Base-by-base conservation (phyloP, 306 rosid species). In the Lathyrus sativus region DNA sequence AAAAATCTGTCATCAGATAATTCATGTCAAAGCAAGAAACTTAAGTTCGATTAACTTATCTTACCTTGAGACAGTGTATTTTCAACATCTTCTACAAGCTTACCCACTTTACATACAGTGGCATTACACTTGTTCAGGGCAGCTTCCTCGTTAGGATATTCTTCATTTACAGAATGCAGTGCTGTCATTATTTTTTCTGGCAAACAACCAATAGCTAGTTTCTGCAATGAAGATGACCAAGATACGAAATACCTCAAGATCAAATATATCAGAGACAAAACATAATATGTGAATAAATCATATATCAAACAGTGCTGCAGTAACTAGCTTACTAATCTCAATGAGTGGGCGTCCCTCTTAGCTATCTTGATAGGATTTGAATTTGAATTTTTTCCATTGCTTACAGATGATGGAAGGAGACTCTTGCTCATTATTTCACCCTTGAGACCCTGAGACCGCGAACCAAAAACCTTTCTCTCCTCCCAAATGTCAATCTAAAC, bases 381-480 rank as follows among this genome's bases (percentile, higher is more conserved):
- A 35, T 35, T 33, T 33, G 37, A 33, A 33, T 79, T 85, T 85
- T 80, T 89, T 49, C 87, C 98, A 73, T 85, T 88, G 85, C 85
- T 83, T 67, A 83, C 77, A 55, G 91, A 74, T 22, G 78, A 60
- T 75, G 87, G 83, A 68, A 62, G 80, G 60, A 68, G 86, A 78
- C 37, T 83, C 80, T 86, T 89, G 70, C 85, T 86, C 85, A 75
- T 80, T 82, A 89, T 73, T 75, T 86, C 95, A 81, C 85, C 98
- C 84, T 88, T 89, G 62, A 88, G 95, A 79, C 86, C 89, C 76
- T 86, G 95, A 67, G 91, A 90, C 54, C 96, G 87, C 10, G 98
- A 89, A 74, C 98, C 98, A 83, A 92, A 89, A 83, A 92, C 96
- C 82, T 92, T 91, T 71, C 98, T 82, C 68, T 83, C 95, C 62